Conservation (phyloP, 2,329 filamentous ascomycete species). For the Capronia epimyces region DNA sequence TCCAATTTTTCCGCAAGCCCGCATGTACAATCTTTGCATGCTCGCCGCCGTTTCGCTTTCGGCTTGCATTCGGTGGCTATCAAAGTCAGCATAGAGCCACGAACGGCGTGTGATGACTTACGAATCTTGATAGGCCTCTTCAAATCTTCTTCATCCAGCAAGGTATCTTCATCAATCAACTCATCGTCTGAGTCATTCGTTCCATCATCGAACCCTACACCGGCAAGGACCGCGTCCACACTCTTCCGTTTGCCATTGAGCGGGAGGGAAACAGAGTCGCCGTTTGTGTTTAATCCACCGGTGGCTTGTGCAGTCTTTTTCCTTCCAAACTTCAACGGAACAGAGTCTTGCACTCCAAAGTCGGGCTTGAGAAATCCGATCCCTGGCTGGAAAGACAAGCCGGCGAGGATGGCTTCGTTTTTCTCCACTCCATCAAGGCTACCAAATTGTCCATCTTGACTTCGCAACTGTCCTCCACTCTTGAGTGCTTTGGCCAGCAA, state of each 20-base stretch:
- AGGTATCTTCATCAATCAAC: constrained; percentile 81
- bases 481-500: constrained; percentile 66
- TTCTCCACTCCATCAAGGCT: constrained; percentile 45
- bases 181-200: constrained; percentile 67
- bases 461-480: constrained; percentile 60
- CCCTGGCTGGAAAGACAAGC: constrained; percentile 56
- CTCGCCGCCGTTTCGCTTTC: constrained; percentile 79
- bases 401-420: constrained; percentile 78
- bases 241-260: constrained; percentile 42
- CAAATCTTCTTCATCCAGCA: constrained; percentile 81
- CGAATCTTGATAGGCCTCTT: constrained; percentile 58
- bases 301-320: constrained; percentile 44
- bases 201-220: constrained; percentile 64
- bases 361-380: constrained; percentile 71
- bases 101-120: constrained; percentile 13
- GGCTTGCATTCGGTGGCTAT: constrained; percentile 79
- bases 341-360: constrained; percentile 51
- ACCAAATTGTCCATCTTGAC: constrained; percentile 61
- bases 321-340: constrained; percentile 61
- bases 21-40: constrained; percentile 97
- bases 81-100: constrained; percentile 24
- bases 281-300: constrained; percentile 18
- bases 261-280: constrained; percentile 21
- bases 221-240: constrained; percentile 43
- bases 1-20: constrained; percentile 80